A percentile compares a stretch with the other conserved stretches of the same genome.
Conservation (phyloP, 2,329 filamentous ascomycete genomes). For the Arthrobotrys musiformis region DNA sequence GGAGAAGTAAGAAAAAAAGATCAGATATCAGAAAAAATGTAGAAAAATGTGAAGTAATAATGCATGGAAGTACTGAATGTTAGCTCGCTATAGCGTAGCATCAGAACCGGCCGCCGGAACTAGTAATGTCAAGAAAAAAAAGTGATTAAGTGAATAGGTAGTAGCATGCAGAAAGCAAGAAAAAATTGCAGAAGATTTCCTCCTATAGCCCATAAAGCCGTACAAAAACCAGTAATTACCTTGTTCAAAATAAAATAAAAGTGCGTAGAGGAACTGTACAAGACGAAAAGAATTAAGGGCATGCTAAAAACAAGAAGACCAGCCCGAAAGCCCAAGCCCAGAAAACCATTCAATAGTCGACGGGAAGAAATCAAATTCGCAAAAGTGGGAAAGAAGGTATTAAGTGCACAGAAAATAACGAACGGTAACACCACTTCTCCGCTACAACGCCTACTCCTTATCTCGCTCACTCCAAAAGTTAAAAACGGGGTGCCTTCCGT, state of each 20-base stretch:
- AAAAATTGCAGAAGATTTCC: slow-evolving; percentile 35
- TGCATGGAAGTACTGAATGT: slow-evolving; percentile 17
- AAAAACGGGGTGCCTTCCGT: slow-evolving; percentile 44
- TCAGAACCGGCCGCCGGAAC: slow-evolving; percentile 5
- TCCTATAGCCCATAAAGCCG: slow-evolving; percentile 43
- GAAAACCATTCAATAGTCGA: slow-evolving; percentile 6
- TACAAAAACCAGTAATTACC: slow-evolving; percentile 21
- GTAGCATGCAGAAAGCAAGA: slow-evolving; percentile 27
- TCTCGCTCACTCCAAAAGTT: slow-evolving; percentile 45
- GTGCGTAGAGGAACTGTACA: slow-evolving; percentile 22
- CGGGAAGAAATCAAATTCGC: background rate
- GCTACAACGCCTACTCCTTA: slow-evolving; percentile 45
- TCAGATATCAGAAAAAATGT: background rate
- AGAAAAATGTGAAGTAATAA: slow-evolving; percentile 10
- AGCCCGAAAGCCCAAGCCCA: slow-evolving; percentile 14
- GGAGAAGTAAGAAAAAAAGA: background rate
- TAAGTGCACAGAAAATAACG: slow-evolving; percentile 36
- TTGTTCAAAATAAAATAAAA: background rate
- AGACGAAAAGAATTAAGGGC: slow-evolving; percentile 25
- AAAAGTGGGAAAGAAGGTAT: slow-evolving; percentile 21
- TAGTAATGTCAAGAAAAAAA: background rate
- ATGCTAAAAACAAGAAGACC: slow-evolving; percentile 19
- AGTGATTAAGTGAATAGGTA: slow-evolving; percentile 16
- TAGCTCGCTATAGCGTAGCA: background rate
- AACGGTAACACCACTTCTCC: slow-evolving; percentile 42